Evolutionary conservation across 768 basidiomycete species (phyloP).

Genomic region (Phaffia australis): DNA sequence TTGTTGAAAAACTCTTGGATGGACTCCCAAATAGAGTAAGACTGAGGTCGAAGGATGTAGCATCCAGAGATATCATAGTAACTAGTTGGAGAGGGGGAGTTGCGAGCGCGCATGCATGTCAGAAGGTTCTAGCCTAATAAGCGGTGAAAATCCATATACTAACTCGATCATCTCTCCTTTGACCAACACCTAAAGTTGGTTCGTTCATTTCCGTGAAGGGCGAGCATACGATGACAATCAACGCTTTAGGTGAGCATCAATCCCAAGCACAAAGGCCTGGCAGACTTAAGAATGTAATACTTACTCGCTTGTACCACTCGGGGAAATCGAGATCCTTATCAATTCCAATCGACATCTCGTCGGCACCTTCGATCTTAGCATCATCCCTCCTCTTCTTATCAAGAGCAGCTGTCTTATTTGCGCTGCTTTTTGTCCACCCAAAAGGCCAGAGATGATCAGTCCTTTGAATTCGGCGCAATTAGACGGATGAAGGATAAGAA

Average conservation of each 20-base stretch:
- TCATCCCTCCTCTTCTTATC: constrained; percentile 31
- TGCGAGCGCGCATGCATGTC: not conserved
- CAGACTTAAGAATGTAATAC: constrained; percentile 27
- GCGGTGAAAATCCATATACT: not conserved
- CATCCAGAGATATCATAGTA: constrained; percentile 98
- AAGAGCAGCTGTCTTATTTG: constrained; percentile 25
- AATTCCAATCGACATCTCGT: constrained; percentile 85
- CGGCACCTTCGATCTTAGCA: constrained; percentile 67
- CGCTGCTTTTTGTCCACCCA: not conserved
- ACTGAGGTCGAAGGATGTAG: constrained; percentile 97
- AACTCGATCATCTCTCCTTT: constrained; percentile 94
- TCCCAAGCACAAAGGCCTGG: not conserved
- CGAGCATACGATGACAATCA: not conserved
- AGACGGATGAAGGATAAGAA: too few species aligned
- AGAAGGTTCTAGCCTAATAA: not conserved
- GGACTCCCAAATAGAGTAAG: constrained; percentile 90
- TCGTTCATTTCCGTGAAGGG: constrained; percentile 1
- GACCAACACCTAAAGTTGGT: constrained; percentile 60
- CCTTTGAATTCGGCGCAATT: not conserved
- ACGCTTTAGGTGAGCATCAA: not conserved
- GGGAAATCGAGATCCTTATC: constrained; percentile 94
- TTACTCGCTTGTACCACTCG: constrained; percentile 84
- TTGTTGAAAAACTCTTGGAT: constrained; percentile 95
- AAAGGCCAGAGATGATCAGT: not conserved
- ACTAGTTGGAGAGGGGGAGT: constrained; percentile 11